Base-by-base conservation (phyloP, 345 rosid species). In the Acer campestre region DNA sequence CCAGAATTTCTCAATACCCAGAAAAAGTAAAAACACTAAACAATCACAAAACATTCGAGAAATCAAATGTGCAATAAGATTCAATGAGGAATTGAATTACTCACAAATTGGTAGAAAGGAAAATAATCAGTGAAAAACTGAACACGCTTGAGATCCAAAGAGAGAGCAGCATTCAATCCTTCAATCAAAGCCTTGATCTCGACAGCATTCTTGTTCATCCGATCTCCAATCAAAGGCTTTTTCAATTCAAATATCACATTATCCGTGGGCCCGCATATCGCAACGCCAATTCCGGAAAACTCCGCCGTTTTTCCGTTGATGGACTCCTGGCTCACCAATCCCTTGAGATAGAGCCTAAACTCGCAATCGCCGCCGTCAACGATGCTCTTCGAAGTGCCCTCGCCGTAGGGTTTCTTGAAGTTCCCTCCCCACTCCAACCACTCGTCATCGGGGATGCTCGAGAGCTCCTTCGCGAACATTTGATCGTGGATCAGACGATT, bases 121-220 rank as follows among this genome's bases (percentile, higher is more conserved):
- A 53, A 78, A 67, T 83, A 81, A 71, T 89, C 85, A 66, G 80
- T 75, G 17, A 77, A 75, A 46, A 87, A 7, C 11, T 80, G 76
- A 16, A 90, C 79, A 61, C 84, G 83, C 63, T 84, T 86, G 83
- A 93, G 85, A 74, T 87, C 90, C 88, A 92, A 82, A 72, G 69
- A 58, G n/a, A n/a, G 77, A 23, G 92, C 96, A 20, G 86, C 89
- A 55, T 83, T 83, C 12, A 94, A 85, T 25, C 92, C 98, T 80
- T 85, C 90, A 76, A 92, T 70, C 78, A 93, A 70, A 10, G 91
- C 25, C 25, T 25, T 25, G 25, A 25, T 25, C 25, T 25, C 1
- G 25, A 25, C 25, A 25, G 25, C 25, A 25, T 25, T 25, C 25
- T 25, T 25, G 25, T 25, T 25, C 25, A 25, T 25, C 25, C 25